Conservation (phyloP, 108 stramenopile genomes). For the Hondaea fermentalgiana region DNA sequence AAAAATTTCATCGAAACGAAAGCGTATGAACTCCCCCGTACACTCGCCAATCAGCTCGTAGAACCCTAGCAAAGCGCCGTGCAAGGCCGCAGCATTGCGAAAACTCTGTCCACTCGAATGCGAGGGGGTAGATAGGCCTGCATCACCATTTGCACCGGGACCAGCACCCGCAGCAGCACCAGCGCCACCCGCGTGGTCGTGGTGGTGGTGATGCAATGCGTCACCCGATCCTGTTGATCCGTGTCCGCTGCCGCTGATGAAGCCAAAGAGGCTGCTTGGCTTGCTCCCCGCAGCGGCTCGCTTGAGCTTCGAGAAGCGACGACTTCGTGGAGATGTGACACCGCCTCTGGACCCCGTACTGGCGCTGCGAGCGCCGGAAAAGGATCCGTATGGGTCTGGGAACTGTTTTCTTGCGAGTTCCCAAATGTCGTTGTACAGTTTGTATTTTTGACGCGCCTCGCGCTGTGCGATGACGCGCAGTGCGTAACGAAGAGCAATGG, state of each 20-base stretch:
- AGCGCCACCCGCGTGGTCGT: too few relatives aligned
- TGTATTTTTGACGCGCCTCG: not conserved
- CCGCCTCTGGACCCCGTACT: too few relatives aligned
- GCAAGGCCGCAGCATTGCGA: not conserved
- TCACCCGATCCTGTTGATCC: too few relatives aligned
- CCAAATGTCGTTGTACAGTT: constrained; percentile 2
- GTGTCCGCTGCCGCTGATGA: not conserved
- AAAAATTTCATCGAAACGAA: constrained; percentile 7
- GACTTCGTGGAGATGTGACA: too few relatives aligned
- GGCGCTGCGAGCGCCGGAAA: too few relatives aligned
- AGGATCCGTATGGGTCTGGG: not conserved
- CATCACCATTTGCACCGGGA: too few relatives aligned
- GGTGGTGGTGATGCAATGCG: too few relatives aligned
- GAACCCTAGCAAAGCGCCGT: not conserved
- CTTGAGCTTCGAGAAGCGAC: not conserved
- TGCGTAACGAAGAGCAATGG: not conserved
- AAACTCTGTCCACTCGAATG: not conserved
- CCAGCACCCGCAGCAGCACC: too few relatives aligned
- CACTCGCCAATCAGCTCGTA: constrained; percentile 9
- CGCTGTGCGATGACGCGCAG: not conserved
- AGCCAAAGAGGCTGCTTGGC: not conserved
- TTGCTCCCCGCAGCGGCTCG: not conserved
- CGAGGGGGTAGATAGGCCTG: too few relatives aligned
- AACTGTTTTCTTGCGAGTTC: not conserved
- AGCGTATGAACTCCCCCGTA: not conserved